A percentile compares a stretch with the other conserved stretches of the same genome.
Evolutionary conservation across 1,284 basidiomycete species (phyloP).

Genomic region (Boletellus deceptivus): DNA sequence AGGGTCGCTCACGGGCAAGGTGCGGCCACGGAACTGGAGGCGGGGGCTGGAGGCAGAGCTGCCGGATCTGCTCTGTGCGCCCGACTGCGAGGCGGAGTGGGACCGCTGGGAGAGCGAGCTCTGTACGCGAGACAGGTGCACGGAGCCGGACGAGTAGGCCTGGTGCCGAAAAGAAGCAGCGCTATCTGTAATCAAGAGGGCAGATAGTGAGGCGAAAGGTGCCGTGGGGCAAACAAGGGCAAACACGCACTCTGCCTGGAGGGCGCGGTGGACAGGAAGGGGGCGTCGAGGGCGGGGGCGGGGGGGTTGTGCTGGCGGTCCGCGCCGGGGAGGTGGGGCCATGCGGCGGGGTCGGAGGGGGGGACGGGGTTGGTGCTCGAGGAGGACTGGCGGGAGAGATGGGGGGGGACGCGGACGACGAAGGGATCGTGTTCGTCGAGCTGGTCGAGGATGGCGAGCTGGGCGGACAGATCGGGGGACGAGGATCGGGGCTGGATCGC

Average conservation of each 20-base stretch:
- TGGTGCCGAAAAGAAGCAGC: slow-evolving; percentile 26
- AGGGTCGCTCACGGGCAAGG: slow-evolving; percentile 27
- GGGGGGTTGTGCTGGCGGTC: slow-evolving; percentile 40
- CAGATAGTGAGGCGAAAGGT: slow-evolving; percentile 6
- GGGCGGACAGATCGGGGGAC: slow-evolving; percentile 14
- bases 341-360: slow-evolving; percentile 28
- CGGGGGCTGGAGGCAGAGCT: slow-evolving; percentile 46
- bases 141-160: slow-evolving; percentile 25
- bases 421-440: slow-evolving; percentile 43
- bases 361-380: slow-evolving; percentile 25
- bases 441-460: slow-evolving; percentile 28
- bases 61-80: slow-evolving; percentile 40
- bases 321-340: slow-evolving; percentile 20
- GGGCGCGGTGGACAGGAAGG: slow-evolving; percentile 22
- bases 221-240: slow-evolving; percentile 8
- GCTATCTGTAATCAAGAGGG: slow-evolving; percentile 23
- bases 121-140: slow-evolving; percentile 34
- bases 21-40: slow-evolving; percentile 34
- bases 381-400: slow-evolving; percentile 29
- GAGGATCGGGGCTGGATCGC: slow-evolving; percentile 28
- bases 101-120: slow-evolving; percentile 33
- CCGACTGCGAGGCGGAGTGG: slow-evolving; percentile 38
- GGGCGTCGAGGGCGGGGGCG: slow-evolving; percentile 42
- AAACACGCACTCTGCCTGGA: slow-evolving; percentile 50
- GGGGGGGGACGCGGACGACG: slow-evolving; percentile 39